phyloP scores from a whole-genome alignment of 768 basidiomycete species.

The Cystobasidium onofrii region DNA sequence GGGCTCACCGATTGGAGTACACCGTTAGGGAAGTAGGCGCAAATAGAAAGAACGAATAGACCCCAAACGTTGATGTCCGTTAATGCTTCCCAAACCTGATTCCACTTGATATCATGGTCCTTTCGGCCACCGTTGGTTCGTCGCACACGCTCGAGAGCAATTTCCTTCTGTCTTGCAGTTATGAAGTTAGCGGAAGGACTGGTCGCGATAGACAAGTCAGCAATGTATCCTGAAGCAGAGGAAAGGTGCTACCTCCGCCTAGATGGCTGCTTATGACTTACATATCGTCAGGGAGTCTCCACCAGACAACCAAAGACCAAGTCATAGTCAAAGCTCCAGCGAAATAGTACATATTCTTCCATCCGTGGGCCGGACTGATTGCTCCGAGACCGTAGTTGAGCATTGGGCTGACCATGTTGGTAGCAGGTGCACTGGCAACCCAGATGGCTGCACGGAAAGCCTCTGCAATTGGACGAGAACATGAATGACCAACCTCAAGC shows the following conservation, averaged over 20 bases:
- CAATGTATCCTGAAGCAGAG: background rate
- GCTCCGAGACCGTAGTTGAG: conserved; percentile 19
- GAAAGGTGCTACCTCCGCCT: no score
- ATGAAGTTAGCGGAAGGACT: conserved; percentile 8
- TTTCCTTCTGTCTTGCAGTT: conserved; percentile 9
- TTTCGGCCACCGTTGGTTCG: conserved; percentile 3
- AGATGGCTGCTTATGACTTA: background rate
- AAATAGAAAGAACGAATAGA: conserved; percentile 3
- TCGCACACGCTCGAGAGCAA: conserved; percentile 14
- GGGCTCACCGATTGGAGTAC: background rate
- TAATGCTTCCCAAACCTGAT: conserved; percentile 16
- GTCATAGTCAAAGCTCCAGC: conserved; percentile 11
- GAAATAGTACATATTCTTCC: conserved; percentile 18
- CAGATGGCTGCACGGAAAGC: conserved; percentile 5
- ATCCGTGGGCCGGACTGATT: background rate
- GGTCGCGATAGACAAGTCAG: background rate
- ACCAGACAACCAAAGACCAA: conserved; percentile 24
- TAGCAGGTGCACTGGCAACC: background rate
- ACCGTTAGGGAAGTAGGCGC: background rate
- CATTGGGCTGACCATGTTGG: conserved; percentile 16
- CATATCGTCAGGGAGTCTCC: conserved; percentile 14
- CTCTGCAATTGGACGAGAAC: background rate
- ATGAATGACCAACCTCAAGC: no score
- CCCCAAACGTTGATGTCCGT: conserved; percentile 12
- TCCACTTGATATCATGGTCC: conserved; percentile 12